Conservation (phyloP, 306 rosid genomes). For the Erythrophleum fordii region DNA sequence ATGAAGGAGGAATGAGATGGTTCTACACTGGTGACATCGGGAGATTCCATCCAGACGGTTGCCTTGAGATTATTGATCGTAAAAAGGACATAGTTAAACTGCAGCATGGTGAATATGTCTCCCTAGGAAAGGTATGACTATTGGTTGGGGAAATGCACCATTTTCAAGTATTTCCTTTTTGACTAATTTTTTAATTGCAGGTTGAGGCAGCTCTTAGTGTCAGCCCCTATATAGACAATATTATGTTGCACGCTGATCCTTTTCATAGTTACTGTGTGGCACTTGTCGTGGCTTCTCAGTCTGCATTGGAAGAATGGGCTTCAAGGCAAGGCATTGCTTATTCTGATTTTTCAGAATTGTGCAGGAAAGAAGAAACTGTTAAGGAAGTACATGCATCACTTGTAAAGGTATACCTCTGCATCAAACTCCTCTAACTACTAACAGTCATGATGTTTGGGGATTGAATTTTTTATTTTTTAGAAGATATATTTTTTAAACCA, state of each 20-base stretch:
- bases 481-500: slow-evolving; percentile 7
- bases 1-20: slow-evolving; percentile 90
- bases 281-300: slow-evolving; percentile 78
- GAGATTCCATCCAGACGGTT: slow-evolving; percentile 83
- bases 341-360: slow-evolving; percentile 66
- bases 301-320: slow-evolving; percentile 78
- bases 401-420: slow-evolving; percentile 57
- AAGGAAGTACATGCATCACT: slow-evolving; percentile 77
- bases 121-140: slow-evolving; percentile 84
- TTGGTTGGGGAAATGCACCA: slow-evolving; percentile 30
- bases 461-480: slow-evolving; percentile 25
- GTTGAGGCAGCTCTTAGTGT: slow-evolving; percentile 84
- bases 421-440: slow-evolving; percentile 15
- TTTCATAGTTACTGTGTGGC: slow-evolving; percentile 88
- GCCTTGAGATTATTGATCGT: slow-evolving; percentile 94
- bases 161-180: slow-evolving; percentile 24
- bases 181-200: slow-evolving; percentile 58
- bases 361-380: slow-evolving; percentile 68
- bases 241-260: slow-evolving; percentile 93
- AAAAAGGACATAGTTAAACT: slow-evolving; percentile 97
- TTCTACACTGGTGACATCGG: slow-evolving; percentile 95
- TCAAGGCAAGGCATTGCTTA: slow-evolving; percentile 67
- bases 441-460: not conserved
- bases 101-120: slow-evolving; percentile 98
- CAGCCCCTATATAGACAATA: slow-evolving; percentile 78